Conservation (phyloP, 257 asterid genomes). For the Mentha longifolia region DNA sequence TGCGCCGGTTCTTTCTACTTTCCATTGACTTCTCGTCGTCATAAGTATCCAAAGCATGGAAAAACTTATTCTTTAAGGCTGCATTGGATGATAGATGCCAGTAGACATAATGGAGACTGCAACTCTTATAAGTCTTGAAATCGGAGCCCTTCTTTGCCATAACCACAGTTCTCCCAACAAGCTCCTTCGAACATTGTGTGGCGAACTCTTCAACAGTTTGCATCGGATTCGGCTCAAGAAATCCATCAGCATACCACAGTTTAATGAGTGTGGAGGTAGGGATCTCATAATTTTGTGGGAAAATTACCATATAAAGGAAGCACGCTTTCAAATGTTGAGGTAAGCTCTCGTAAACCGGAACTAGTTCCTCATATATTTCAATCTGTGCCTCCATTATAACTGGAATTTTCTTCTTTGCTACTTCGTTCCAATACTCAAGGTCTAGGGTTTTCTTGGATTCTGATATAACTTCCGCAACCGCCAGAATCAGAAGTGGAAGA, state of each 20-base stretch:
- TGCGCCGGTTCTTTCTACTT: background rate
- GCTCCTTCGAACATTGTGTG: background rate
- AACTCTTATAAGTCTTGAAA: background rate
- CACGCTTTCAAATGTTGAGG: no score
- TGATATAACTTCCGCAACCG: background rate
- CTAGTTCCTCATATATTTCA: background rate
- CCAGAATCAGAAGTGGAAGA: constrained; percentile 22
- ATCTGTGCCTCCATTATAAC: background rate
- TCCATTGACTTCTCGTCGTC: background rate
- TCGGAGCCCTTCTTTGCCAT: background rate
- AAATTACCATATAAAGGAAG: no score
- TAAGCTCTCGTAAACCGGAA: background rate
- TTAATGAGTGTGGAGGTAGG: no score
- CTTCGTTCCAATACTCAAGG: background rate
- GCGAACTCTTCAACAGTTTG: background rate
- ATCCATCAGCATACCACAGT: no score
- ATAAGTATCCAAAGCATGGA: background rate
- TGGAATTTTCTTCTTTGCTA: background rate
- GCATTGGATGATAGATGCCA: background rate
- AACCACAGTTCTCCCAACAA: background rate
- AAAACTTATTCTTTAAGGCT: background rate
- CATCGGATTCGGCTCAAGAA: background rate
- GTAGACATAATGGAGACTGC: constrained; percentile 1
- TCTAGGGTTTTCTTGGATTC: background rate
- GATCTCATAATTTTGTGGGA: no score